Evolutionary conservation across 768 basidiomycete genomes (phyloP), one percentile per base, ranked within the genome.

Genomic region (Lentinula lateritia): DNA sequence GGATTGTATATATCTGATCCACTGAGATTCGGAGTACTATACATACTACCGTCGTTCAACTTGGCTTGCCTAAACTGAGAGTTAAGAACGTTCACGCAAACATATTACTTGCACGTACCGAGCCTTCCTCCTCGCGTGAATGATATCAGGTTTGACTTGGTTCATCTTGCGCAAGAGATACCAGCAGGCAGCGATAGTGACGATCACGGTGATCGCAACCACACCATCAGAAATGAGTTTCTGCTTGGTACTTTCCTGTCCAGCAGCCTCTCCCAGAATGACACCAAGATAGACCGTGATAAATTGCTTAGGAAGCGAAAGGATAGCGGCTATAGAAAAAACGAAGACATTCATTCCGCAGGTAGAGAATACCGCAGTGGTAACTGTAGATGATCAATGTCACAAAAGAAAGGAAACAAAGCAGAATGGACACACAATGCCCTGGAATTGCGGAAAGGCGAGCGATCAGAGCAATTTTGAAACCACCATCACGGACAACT

Each of bases 241-340:
- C 68, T 85, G 82, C 64, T 79, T 79, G 2, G 70, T 79, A 70
- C 71, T 72, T 43, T 72, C 74, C 18, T 64, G 68, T 16, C 78
- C 79, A 20, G 68, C 74, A 3, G 80, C 76, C 59, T 82, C 75
- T 64, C 89, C 83, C n/a, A 92, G 71, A 34, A 90, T 78, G 35
- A 92, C 92, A 39, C 94, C 94, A 15, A 95, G 81, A 69, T 97
- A 97, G 12, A 97, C 95, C 7, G 90, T 92, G 65, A 93, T 83
- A 66, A 97, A 88, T 71, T 97, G 94, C 69, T 95, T 95, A 6
- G 94, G 94, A 69, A 93, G 73, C 18, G 92, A 92, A 16, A 95
- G 75, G 66, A 94, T 74, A 4, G 93, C 89, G 23, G 95, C 93
- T 6, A 92, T 63, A 55, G 83, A 77, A 73, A 95, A 97, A 34